These are phyloP conservation scores for Sistotremastrum suecicum DNA, from an alignment of 768 basidiomycete genomes.

Conservation along the genomic window DNA sequence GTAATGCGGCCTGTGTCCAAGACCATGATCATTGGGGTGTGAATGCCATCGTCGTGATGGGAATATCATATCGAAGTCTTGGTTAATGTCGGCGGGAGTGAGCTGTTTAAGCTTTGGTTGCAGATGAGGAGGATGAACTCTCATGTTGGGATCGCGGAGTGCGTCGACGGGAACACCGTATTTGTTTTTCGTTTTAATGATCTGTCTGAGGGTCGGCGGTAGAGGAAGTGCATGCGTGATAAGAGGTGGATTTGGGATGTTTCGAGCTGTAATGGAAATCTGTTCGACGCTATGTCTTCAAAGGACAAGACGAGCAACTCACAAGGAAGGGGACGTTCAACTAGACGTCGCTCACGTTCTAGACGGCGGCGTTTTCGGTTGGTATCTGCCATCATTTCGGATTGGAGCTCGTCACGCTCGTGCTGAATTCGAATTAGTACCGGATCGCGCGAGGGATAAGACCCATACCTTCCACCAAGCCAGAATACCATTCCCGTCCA, in stretches of 20 bases:
- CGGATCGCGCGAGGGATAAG: not conserved
- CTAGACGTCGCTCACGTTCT: slow-evolving; percentile 69
- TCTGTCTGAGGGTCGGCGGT: slow-evolving; percentile 51
- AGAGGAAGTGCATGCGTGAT: slow-evolving; percentile 28
- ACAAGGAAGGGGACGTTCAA: slow-evolving; percentile 70
- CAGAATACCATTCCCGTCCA: slow-evolving; percentile 72
- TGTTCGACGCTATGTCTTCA: not conserved
- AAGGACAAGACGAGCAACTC: slow-evolving; percentile 13
- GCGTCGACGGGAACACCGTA: slow-evolving; percentile 26
- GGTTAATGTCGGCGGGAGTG: slow-evolving; percentile 15
- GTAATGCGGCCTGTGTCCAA: too few species aligned
- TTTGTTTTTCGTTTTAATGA: slow-evolving; percentile 32
- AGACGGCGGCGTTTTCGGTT: slow-evolving; percentile 74
- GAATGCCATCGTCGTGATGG: not conserved
- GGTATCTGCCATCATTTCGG: slow-evolving; percentile 78
- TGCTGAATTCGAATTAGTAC: slow-evolving; percentile 28
- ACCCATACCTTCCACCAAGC: slow-evolving; percentile 75
- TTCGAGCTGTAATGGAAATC: slow-evolving; percentile 29
- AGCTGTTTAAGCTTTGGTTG: slow-evolving; percentile 19
- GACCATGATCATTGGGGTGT: too few species aligned
- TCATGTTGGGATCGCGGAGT: slow-evolving; percentile 2
- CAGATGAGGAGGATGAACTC: slow-evolving; percentile 10
- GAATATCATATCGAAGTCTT: slow-evolving; percentile 18
- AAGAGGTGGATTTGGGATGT: slow-evolving; percentile 38
- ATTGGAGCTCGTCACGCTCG: slow-evolving; percentile 66